These are phyloP conservation scores for Moniliella sp. DNA, from an alignment of 1,284 basidiomycete genomes.

Conservation along the genomic window DNA sequence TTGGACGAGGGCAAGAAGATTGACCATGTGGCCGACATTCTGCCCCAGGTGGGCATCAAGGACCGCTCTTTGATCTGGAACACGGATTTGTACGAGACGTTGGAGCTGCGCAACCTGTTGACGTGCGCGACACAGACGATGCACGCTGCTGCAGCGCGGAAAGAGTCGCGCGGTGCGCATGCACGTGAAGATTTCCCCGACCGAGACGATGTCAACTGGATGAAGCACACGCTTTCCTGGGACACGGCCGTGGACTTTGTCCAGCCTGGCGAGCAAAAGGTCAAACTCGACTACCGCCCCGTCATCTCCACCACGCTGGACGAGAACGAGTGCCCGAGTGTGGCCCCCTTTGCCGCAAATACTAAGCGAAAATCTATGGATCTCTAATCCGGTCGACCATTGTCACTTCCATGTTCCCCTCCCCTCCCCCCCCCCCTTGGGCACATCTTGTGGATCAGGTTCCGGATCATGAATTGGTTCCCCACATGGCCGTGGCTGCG, in stretches of 20 bases:
- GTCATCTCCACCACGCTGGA: too few species aligned
- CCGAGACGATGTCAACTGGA: conserved; percentile 49
- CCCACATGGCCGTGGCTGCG: too few species aligned
- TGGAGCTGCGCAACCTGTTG: conserved; percentile 85
- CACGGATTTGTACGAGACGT: conserved; percentile 70
- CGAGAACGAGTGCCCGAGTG: too few species aligned
- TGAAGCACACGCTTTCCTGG: conserved; percentile 24
- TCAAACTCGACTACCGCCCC: too few species aligned
- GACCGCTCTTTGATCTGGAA: conserved; percentile 94
- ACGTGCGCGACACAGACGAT: conserved; percentile 91
- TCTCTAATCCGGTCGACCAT: too few species aligned
- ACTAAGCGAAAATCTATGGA: too few species aligned
- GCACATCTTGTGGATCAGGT: too few species aligned
- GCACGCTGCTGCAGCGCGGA: conserved; percentile 74
- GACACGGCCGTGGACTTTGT: conserved; percentile 11
- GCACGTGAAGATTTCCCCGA: conserved; percentile 81
- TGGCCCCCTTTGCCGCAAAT: too few species aligned
- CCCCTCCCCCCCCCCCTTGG: too few species aligned
- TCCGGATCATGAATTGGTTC: too few species aligned
- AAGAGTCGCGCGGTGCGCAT: conserved; percentile 91
- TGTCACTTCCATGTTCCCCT: too few species aligned
- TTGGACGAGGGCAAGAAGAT: conserved; percentile 88
- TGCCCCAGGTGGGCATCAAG: conserved; percentile 76
- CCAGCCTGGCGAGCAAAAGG: too few species aligned
- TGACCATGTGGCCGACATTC: conserved; percentile 62